Base-by-base conservation (phyloP, 1,139 yeast genomes). In the Yamadazyma blattariae region DNA sequence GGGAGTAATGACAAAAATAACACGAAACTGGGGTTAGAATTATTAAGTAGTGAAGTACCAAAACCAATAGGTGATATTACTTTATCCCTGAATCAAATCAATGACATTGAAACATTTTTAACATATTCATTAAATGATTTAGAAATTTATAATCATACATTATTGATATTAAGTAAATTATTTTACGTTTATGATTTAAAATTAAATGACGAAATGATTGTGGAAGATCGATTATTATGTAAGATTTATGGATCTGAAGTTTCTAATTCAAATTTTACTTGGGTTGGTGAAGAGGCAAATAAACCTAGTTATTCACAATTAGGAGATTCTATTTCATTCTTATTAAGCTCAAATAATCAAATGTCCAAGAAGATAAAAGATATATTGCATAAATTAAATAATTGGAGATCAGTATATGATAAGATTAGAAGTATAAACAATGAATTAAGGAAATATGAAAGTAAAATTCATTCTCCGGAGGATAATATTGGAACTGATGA, bases 61-160 rank as follows among this genome's bases (percentile, higher is more conserved):
- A 47, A 52, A 35, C 35, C 30, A 2, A 41, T 47, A 8, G 64
- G 64, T 1, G 58, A 54, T 4, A 54, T 61, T 2, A 57, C 50
- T 16, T 46, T 64, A 16, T 47, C 60, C 2, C 38, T 40, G 2
- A 36, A 36, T n/a, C 61, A 64, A 30, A 50, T 68, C 3, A 51
- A 64, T 13, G 84, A 79, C 31, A 77, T 80, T 30, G 77, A 72
- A 33, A 66, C 67, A 23, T 84, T 85, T 47, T 50, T 82, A 19
- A 67, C 67, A 29, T 82, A 69, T 46, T 74, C 84, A 1, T 43
- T 61, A 17, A 58, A 61, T 10, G 87, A 82, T 46, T 52, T 82
- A 23, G 52, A 48, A 2, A 51, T 49, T 2, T 65, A 71, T 36
- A 54, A 57, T 12, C 44, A 38, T 1, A 37, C 51, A 1, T 51